Evolutionary conservation across 2,329 filamentous ascomycete species (phyloP), one percentile per base, ranked within the genome.

Genomic region (Fusarium acutatum): DNA sequence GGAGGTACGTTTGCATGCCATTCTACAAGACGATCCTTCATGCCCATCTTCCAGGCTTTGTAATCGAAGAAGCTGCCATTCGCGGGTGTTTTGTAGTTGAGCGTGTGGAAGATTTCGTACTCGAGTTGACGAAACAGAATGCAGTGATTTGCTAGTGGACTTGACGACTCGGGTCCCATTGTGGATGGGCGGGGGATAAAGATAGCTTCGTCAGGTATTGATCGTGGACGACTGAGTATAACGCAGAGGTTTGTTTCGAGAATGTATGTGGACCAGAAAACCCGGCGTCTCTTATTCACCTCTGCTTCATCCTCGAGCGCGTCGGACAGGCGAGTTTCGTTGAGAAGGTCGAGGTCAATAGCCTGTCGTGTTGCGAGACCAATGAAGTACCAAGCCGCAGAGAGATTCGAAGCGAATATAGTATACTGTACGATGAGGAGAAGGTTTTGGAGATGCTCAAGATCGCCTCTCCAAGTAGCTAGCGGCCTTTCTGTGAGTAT

Each of bases 61-160:
- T 69, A 46, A 14, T 76, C 60, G 7, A 76, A 63, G 2, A 71
- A 40, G 1, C 65, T 66, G 1, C 74, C 74, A 41, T 77, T 73
- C 1, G 37, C 4, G 0, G 70, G 62, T 2, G 40, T 35, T 12
- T 57, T 72, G 7, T 79, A 70, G 38, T 72, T 67, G 0, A 79
- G 61, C 0, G 70, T 79, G 1, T 40, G 58, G 3, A 73, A 75
- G 6, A 78, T 77, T 28, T 79, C 77, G 22, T 77, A 78, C n/a
- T 79, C 77, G 1, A 77, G 54, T 17, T 60, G 68, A 1, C 77
- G 78, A 5, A 54, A 60, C 4, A 67, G 66, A 7, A 79, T 69
- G 22, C 76, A 47, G 38, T 80, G 78, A 2, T 76, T 58, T 6
- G 73, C 78, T 1, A 71, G 47, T 4, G 54, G 40, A 5, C 34